Base-by-base conservation (phyloP, 2,329 filamentous ascomycete genomes). In the Nectriaceae sp. region DNA sequence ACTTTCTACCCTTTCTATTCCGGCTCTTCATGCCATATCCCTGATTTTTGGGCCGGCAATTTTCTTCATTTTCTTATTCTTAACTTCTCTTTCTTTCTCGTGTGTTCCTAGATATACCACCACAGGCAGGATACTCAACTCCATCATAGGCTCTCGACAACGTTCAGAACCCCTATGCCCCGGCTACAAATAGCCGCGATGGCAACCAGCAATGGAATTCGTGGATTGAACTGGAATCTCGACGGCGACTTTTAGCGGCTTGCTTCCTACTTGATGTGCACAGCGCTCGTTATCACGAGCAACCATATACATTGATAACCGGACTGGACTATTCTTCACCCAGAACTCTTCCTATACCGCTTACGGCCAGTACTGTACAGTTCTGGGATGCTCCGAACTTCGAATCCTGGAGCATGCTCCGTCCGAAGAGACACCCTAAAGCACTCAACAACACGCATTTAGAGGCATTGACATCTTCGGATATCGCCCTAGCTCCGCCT, bases 221-320 rank as follows among this genome's bases (percentile, higher is more conserved):
- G 50, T 84, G 82, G 82, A 62, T 83, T 35, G 66, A 76, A 39
- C 63, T 66, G 42, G 82, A 85, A 64, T 70, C 77, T 6, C 71
- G 70, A 46, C 75, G 78, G 46, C 75, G 82, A 36, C 70, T 84
- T 21, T 66, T 82, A n/a, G 70, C 76, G 26, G 75, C 75, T 13
- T 84, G 79, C 65, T 82, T 83, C 63, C 65, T 82, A 44, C 68
- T 81, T 47, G 81, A 84, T 60, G 70, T 76, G 5, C 80, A 83
- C 51, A 74, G 78, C 59, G 75, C 78, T 52, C 69, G 76, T 52
- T 83, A 80, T 56, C 72, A 78, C 44, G 76, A 84, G 62, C 77
- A 79, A 53, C 70, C 68, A 16, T 65, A 68, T 31, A 64, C 66
- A 21, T 37, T 48, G 2, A 45, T 61, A 11, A 61, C 65, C 24